Base-by-base conservation (phyloP, 1,139 yeast genomes). In the Geotrichum restrictum region DNA sequence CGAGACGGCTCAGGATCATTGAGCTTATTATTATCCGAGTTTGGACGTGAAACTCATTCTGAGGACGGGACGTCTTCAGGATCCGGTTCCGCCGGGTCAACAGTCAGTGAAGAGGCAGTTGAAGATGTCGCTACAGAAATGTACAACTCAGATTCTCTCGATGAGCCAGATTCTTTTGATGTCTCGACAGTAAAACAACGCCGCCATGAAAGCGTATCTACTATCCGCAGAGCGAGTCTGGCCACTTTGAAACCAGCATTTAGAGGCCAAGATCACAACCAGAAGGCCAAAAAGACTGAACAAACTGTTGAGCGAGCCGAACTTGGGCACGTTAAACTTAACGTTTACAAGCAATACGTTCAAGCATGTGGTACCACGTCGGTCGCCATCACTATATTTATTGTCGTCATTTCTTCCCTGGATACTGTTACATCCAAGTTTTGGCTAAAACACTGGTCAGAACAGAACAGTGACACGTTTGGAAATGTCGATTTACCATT, bases 391-490 rank as follows among this genome's bases (percentile, higher is more conserved):
- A 80, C 85, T 61, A 51, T 69, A 8, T 48, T 64, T 24, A 54
- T 68, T 18, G 65, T 83, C 29, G 51, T 74, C 24, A 29, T 70
- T 0, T 73, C 82, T 7, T 80, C 81, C 62, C 59, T 81, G 45
- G 68, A 81, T 51, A 77, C 79, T 51, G 71, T 80, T 33, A 66
- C 69, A 6, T 76, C 89, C 36, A 87, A 83, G 63, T 76, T 88
- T 55, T 91, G 98, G 98, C 78, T 91, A 62, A 91, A 91, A 66
- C 87, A 85, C 64, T 91, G 97, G 98, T 88, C 95, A n/a, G 97
- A 88, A 67, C 80, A 84, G 29, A 89, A 91, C 64, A 78, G 88
- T 3, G 70, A 67, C 49, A 68, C 71, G 45, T 89, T 89, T 31
- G 74, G 72, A 56, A 88, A 91, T 66, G 91, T 95, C 1, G 65